Evolutionary conservation across 352 stramenopile genomes (phyloP).

Genomic region (Phytophthora rubi): DNA sequence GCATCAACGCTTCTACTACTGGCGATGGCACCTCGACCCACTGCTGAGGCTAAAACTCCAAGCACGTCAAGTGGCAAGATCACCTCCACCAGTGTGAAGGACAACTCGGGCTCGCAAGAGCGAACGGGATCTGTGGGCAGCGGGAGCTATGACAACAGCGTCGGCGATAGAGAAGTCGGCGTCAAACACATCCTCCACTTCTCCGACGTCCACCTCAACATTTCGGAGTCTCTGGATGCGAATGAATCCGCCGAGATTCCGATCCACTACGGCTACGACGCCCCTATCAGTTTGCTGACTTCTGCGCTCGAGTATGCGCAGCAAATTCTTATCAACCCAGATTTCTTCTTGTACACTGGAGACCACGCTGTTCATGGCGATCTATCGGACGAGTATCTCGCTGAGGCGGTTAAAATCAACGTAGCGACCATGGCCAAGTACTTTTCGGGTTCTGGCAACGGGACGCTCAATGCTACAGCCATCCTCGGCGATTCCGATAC

Average conservation of each 20-base stretch:
- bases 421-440: constrained; percentile 66
- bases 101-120: constrained; percentile 23
- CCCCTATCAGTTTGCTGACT: constrained; percentile 52
- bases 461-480: constrained; percentile 53
- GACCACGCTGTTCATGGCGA: constrained; percentile 65
- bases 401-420: constrained; percentile 58
- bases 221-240: constrained; percentile 47
- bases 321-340: constrained; percentile 51
- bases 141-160: constrained; percentile 15
- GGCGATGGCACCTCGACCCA: background rate
- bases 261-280: constrained; percentile 51
- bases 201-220: constrained; percentile 76
- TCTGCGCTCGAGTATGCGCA: constrained; percentile 67
- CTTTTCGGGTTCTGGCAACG: constrained; percentile 38
- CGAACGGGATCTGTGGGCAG: constrained; percentile 19
- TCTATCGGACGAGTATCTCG: constrained; percentile 56
- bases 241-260: constrained; percentile 44
- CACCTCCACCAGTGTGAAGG: constrained; percentile 24
- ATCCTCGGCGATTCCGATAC: constrained; percentile 74
- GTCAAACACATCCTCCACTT: constrained; percentile 72
- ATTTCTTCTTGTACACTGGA: constrained; percentile 76
- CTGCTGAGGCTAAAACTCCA: constrained; percentile 12
- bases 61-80: constrained; percentile 19
- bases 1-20: constrained; percentile 11
- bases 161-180: constrained; percentile 23